Evolutionary conservation across 176 grass and related monocot species (phyloP), one percentile per base, ranked within the genome.

Genomic region (Dactylis glomerata): DNA sequence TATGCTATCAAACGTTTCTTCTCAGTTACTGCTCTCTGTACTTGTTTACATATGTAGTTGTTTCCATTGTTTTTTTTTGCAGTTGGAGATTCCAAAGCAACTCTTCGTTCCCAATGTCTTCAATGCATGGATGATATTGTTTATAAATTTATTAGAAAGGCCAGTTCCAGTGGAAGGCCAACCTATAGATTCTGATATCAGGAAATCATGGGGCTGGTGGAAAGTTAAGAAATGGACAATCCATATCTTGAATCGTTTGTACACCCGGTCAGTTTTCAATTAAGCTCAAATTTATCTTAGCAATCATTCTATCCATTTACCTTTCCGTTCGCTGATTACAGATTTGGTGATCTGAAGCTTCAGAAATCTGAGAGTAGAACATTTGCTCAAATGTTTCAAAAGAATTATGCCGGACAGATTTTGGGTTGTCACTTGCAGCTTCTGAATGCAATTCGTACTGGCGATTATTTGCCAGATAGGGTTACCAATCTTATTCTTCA

Each of bases 321-420:
- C 38, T 79, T 50, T 74, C 76, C 20, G 16, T 78, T 50, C 5
- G 82, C 9, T 78, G 6, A 80, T 65, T 22, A 61, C 85, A 98
- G 96, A 55, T 98, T 98, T 83, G 96, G 93, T 37, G 96, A 98
- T 77, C 76, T 98, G 82, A 98, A 98, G 80, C 90, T 98, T 77
- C 96, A 95, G 83, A 95, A 89, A 78, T 83, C 96, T 66, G 96
- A 98, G 38, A 92, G 89, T 72, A 98, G 90, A 92, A 89, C 87
- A 54, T 98, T 98, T 85, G 96, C 96, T 82, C 89, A 95, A 79
- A 92, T 93, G 96, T 98, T 98, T 87, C 92, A 95, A 55, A 95
- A 98, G 83, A 93, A 68, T 12, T 95, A 91, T 84, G 89, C 96
- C 45, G 96, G 91, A 40, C 95, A 90, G 84, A 95, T 98, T 86